phyloP scores from a whole-genome alignment of 805 yeast species.

The Barnettozyma wickerhamii region DNA sequence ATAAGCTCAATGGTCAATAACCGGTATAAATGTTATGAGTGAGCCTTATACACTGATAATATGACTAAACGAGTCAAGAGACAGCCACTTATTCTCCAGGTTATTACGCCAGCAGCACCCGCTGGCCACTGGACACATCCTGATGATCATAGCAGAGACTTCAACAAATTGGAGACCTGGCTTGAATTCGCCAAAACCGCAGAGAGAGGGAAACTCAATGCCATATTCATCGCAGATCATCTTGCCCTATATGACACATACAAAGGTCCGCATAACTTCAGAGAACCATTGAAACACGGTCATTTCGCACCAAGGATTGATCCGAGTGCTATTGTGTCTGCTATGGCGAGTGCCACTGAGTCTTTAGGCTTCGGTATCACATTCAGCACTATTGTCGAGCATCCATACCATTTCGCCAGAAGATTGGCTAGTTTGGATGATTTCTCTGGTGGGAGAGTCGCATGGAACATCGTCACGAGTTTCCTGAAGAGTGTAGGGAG shows the following conservation, averaged over 20 bases:
- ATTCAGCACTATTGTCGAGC: constrained; percentile 36
- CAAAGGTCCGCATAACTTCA: no score
- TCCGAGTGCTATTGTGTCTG: constrained; percentile 34
- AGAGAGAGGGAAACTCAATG: constrained; percentile 35
- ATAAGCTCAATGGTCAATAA: no score
- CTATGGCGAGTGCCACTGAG: constrained; percentile 38
- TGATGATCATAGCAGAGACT: constrained; percentile 26
- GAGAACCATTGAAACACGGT: no score
- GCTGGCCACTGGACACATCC: constrained; percentile 37
- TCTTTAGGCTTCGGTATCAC: constrained; percentile 36
- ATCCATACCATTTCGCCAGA: constrained; percentile 36
- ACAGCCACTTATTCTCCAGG: constrained; percentile 27
- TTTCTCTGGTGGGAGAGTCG: constrained; percentile 38
- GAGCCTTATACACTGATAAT: no score
- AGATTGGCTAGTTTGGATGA: constrained; percentile 38
- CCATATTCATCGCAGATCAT: constrained; percentile 37
- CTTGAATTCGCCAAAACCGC: constrained; percentile 31
- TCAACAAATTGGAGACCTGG: constrained; percentile 33
- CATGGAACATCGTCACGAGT: constrained; percentile 40
- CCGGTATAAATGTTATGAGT: background rate
- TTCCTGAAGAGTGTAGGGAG: constrained; percentile 36
- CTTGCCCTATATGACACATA: constrained; percentile 34
- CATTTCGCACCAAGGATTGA: constrained; percentile 35
- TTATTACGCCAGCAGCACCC: constrained; percentile 26
- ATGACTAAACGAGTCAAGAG: background rate